Conservation (phyloP, 2,329 filamentous ascomycete species). For the Thyridium curvatum region DNA sequence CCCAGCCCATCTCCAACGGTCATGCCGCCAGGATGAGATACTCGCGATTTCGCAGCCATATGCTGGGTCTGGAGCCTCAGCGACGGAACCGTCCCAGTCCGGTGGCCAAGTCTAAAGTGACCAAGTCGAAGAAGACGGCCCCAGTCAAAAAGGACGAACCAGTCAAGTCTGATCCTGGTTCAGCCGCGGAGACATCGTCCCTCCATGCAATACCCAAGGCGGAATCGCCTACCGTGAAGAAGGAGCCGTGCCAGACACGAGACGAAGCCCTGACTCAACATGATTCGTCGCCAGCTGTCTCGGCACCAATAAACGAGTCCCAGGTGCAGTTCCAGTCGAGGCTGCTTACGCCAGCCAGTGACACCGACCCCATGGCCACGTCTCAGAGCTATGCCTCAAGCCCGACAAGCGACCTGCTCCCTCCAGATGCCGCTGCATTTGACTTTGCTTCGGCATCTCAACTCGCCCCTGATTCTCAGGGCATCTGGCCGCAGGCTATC, state of each 20-base stretch:
- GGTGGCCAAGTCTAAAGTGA: slow-evolving; percentile 33
- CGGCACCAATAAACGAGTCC: slow-evolving; percentile 15
- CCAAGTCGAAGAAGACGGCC: slow-evolving; percentile 34
- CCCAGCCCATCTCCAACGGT: slow-evolving; percentile 50
- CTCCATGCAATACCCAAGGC: slow-evolving; percentile 11
- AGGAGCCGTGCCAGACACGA: slow-evolving; percentile 25
- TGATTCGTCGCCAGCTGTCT: slow-evolving; percentile 22
- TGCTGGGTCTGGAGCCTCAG: slow-evolving; percentile 41
- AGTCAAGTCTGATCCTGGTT: slow-evolving; percentile 31
- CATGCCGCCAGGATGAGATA: slow-evolving; percentile 57
- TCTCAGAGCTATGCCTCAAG: slow-evolving; percentile 22
- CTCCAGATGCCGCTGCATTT: slow-evolving; percentile 16
- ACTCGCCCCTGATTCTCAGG: slow-evolving; percentile 12
- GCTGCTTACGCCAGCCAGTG: slow-evolving; percentile 49
- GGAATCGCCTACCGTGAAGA: slow-evolving; percentile 26
- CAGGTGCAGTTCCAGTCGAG: slow-evolving; percentile 25
- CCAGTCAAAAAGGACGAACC: slow-evolving; percentile 27
- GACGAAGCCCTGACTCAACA: slow-evolving; percentile 17
- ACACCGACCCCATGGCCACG: slow-evolving; percentile 32
- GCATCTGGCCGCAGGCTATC: not conserved
- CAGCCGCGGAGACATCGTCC: slow-evolving; percentile 9
- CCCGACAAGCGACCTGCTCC: slow-evolving; percentile 23
- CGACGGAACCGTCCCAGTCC: slow-evolving; percentile 24
- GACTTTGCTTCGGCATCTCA: slow-evolving; percentile 21
- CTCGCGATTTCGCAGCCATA: slow-evolving; percentile 42